Percentiles rank a stretch among this genome's conserved stretches.
Conservation (phyloP, 2,329 filamentous ascomycete species). For the Atkinsonella texensis region DNA sequence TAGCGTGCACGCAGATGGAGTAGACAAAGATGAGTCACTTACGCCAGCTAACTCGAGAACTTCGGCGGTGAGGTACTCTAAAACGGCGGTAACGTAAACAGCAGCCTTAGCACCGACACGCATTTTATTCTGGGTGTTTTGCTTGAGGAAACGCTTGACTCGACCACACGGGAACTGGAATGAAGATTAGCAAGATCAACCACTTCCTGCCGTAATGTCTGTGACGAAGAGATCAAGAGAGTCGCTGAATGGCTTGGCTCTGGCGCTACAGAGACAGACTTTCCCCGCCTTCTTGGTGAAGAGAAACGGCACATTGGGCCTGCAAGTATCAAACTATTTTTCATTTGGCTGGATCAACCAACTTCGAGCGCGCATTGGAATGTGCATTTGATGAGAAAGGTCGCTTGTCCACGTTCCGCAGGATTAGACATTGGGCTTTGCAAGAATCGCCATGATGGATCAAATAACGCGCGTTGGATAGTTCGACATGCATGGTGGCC, state of each 20-base stretch:
- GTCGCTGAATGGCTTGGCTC: background rate
- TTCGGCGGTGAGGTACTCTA: slow-evolving; percentile 96
- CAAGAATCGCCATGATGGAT: background rate
- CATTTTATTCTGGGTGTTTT: slow-evolving; percentile 99
- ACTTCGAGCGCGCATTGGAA: background rate
- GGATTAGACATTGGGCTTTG: background rate
- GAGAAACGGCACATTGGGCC: too few species aligned
- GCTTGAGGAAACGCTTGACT: slow-evolving; percentile 99
- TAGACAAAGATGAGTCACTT: slow-evolving; percentile 21
- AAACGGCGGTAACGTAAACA: slow-evolving; percentile 94
- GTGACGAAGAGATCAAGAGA: background rate
- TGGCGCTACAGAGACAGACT: background rate
- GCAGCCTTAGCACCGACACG: slow-evolving; percentile 97
- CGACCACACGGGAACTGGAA: slow-evolving; percentile 91
- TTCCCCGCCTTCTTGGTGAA: background rate
- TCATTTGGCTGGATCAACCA: background rate
- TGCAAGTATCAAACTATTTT: background rate
- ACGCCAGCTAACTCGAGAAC: slow-evolving; percentile 92
- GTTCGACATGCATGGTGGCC: background rate
- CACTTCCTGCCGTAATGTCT: background rate
- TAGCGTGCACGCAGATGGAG: background rate
- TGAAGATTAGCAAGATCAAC: background rate
- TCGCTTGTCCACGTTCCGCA: background rate
- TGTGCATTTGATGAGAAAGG: background rate
- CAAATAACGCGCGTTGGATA: slow-evolving; percentile 1